Evolutionary conservation across 495 filamentous ascomycete genomes (phyloP), one percentile per base, ranked within the genome.

Genomic region (Niebla homalea): DNA sequence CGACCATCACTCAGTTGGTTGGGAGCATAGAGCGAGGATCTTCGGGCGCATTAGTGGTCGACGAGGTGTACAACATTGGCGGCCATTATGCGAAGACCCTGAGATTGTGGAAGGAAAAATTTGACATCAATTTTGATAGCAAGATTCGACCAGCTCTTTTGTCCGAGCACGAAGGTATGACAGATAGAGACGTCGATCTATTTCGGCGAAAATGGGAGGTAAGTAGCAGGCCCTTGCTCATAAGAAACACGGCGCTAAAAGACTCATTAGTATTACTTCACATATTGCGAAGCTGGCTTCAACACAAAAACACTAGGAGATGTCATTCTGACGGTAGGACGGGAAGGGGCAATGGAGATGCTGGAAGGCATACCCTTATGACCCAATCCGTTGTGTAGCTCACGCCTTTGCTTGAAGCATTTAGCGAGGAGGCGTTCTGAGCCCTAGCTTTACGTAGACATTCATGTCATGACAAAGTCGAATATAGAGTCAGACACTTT

Each of bases 231-330:
- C 14, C 4, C 15, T 11, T 8, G 18, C n/a, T 7, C 2, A n/a
- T 5, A 5, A 4, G 1, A 2, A 15, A 5, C 22, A 8, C 42
- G 15, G 16, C 44, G 16, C 52, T 55, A 36, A 55, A 36, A 19
- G 15, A 20, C 29, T 21, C 2, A 43, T 18, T 42, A 83, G 68
- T 86, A 85, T 55, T 87, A 85, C 58, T 85, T 85, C 59, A 66
- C 74, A 10, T 87, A 85, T 60, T 84, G 77, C 46, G 81, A 86
- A 57, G 82, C 80, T 19, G 82, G 82, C 0, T 86, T 87, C 59
- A 66, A 72, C 45, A 79, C 78, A 21, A 82, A 84, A 62, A 79
- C 79, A 6, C 63, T 87, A 42, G 80, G 80, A 1, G 83, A 86
- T 63, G 80, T 80, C 18, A 80, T 85, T 46, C 72, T 88, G 47